phyloP scores from a whole-genome alignment of 148 eudicot genomes.

The Rhododendron ferrugineum region DNA sequence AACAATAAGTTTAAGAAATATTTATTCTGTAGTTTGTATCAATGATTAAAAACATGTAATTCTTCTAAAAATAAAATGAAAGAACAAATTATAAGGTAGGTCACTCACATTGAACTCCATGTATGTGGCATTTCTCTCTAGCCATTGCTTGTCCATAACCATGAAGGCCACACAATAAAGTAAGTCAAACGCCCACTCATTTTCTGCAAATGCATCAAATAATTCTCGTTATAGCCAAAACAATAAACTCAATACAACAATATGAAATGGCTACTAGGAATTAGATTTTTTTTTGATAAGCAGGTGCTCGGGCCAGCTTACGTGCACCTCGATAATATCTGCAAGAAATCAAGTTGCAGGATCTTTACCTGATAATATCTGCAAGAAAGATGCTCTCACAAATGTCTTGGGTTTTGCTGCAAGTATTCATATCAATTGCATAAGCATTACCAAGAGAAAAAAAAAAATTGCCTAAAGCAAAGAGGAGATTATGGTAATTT shows the following conservation, averaged over 20 bases:
- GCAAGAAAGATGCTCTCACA: conserved; percentile 63
- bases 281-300: background rate
- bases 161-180: conserved; percentile 79
- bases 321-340: background rate
- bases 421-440: conserved; percentile 1
- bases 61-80: background rate
- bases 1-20: background rate
- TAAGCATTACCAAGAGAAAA: conserved; percentile 3
- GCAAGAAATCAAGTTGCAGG: conserved; percentile 8
- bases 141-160: conserved; percentile 83
- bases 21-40: background rate
- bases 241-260: background rate
- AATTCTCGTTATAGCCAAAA: background rate
- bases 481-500: background rate
- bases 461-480: background rate
- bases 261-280: background rate
- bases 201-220: conserved; percentile 40
- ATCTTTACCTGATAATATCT: conserved; percentile 65
- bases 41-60: background rate
- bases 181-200: conserved; percentile 85
- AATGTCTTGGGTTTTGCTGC: conserved; percentile 66
- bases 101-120: conserved; percentile 84
- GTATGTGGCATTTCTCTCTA: conserved; percentile 68
- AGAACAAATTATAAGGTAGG: background rate
- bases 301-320: background rate